Conservation (phyloP, 2,329 filamentous ascomycete species). For the Phaeosphaeriaceae sp. region DNA sequence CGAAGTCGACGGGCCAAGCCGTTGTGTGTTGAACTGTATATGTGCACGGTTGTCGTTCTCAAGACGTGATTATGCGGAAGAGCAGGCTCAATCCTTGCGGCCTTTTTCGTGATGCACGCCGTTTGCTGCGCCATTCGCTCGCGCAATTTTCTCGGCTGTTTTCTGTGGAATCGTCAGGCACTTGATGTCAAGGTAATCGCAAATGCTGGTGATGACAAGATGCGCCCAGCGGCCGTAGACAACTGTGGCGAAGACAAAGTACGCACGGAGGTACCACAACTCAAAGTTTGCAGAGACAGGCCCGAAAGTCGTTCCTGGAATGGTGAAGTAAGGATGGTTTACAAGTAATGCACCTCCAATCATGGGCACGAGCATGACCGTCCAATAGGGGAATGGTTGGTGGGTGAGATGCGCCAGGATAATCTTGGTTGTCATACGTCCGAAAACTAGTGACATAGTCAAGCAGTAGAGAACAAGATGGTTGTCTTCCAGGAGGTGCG, state of each 20-base stretch:
- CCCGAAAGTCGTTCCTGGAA: conserved; percentile 56
- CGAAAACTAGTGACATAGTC: conserved; percentile 96
- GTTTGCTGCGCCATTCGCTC: conserved; percentile 37
- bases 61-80: not conserved
- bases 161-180: conserved; percentile 77
- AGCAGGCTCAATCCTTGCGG: conserved; percentile 34
- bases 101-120: conserved; percentile 39
- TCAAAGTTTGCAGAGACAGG: conserved; percentile 70
- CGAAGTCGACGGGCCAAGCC: conserved; percentile 2
- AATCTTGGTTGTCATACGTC: conserved; percentile 98
- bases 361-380: conserved; percentile 84
- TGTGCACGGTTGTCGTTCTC: not conserved
- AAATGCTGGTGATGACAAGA: conserved; percentile 89
- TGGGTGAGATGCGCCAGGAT: conserved; percentile 93
- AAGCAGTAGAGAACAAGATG: conserved; percentile 90
- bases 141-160: conserved; percentile 33
- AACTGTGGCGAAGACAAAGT: conserved; percentile 81
- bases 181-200: conserved; percentile 89
- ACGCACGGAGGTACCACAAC: conserved; percentile 80
- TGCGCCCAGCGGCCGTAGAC: conserved; percentile 94
- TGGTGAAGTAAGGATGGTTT: conserved; percentile 75
- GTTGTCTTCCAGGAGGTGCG: conserved; percentile 79
- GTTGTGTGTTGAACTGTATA: conserved; percentile 1
- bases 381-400: conserved; percentile 97
- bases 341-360: conserved; percentile 82